These are phyloP conservation scores for Starmera quercuum DNA, from an alignment of 805 yeast genomes.

Conservation along the genomic window DNA sequence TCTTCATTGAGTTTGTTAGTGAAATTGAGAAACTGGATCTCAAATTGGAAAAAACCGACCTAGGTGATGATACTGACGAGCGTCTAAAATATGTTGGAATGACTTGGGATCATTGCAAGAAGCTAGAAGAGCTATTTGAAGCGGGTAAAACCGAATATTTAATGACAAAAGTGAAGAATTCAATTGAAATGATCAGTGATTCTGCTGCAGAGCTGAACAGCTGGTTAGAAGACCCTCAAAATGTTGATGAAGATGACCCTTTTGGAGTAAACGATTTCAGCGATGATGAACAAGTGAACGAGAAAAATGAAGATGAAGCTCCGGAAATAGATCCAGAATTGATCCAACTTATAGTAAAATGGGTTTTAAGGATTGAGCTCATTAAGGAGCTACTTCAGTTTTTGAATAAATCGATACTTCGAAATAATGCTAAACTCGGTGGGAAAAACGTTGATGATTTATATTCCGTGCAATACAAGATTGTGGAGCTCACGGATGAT, in stretches of 20 bases:
- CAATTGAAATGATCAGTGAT: slow-evolving; percentile 45
- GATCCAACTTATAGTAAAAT: slow-evolving; percentile 32
- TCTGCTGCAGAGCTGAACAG: slow-evolving; percentile 60
- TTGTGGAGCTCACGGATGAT: slow-evolving; percentile 47
- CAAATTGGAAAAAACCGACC: slow-evolving; percentile 9
- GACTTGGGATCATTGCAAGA: slow-evolving; percentile 65
- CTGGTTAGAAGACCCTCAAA: slow-evolving; percentile 58
- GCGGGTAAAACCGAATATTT: slow-evolving; percentile 49
- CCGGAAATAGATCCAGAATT: slow-evolving; percentile 28
- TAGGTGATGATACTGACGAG: slow-evolving; percentile 22
- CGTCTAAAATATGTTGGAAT: slow-evolving; percentile 57
- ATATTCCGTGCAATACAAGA: slow-evolving; percentile 29
- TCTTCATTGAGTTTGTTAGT: slow-evolving; percentile 13
- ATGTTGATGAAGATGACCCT: slow-evolving; percentile 43
- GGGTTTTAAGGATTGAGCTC: slow-evolving; percentile 48
- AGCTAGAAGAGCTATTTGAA: slow-evolving; percentile 30
- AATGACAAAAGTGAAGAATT: slow-evolving; percentile 35
- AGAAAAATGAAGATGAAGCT: slow-evolving; percentile 9
- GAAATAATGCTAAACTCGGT: slow-evolving; percentile 19
- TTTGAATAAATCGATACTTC: slow-evolving; percentile 49
- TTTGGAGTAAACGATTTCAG: slow-evolving; percentile 36
- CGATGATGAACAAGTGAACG: slow-evolving; percentile 22
- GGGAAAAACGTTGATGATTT: slow-evolving; percentile 43
- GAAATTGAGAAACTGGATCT: slow-evolving; percentile 17
- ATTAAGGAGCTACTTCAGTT: slow-evolving; percentile 52